A percentile compares a stretch with the other conserved stretches of the same genome.
These are phyloP conservation scores for Ophiostoma sp. DNA, from an alignment of 2,329 filamentous ascomycete genomes.

Conservation along the genomic window DNA sequence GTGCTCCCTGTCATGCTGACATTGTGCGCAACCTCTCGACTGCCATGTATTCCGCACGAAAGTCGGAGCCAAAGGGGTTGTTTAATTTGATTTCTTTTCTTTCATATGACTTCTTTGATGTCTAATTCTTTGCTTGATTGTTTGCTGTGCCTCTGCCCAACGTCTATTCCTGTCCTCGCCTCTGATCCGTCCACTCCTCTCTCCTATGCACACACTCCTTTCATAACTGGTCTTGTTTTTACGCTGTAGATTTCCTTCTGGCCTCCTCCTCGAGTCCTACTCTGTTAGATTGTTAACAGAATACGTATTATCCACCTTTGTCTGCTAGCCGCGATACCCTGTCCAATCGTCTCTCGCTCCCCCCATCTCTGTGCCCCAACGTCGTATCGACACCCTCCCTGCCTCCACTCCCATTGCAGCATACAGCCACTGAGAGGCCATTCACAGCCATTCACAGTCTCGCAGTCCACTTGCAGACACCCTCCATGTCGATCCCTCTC, in stretches of 20 bases:
- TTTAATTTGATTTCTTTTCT: not conserved
- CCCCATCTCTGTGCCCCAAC: not conserved
- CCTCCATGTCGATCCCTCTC: not conserved
- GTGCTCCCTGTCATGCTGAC: conserved; percentile 5
- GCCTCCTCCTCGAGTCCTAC: conserved; percentile 1
- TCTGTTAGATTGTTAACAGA: not conserved
- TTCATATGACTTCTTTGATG: not conserved
- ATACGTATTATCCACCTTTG: not conserved
- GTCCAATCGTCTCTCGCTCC: not conserved
- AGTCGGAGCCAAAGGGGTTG: not conserved
- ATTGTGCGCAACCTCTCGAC: not conserved
- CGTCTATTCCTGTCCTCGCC: not conserved
- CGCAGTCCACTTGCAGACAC: not conserved
- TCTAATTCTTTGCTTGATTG: not conserved
- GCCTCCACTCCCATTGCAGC: not conserved
- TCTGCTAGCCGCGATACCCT: not conserved
- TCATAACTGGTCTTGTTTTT: conserved; percentile 9
- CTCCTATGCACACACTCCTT: not conserved
- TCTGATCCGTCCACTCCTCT: not conserved
- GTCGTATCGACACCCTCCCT: not conserved
- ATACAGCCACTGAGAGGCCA: not conserved
- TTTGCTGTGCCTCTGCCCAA: too few species aligned
- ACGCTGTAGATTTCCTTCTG: conserved; percentile 9
- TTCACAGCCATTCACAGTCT: not conserved
- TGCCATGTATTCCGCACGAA: not conserved